Conservation (phyloP, 2,329 filamentous ascomycete genomes). For the Plectosphaerella cucumerina region DNA sequence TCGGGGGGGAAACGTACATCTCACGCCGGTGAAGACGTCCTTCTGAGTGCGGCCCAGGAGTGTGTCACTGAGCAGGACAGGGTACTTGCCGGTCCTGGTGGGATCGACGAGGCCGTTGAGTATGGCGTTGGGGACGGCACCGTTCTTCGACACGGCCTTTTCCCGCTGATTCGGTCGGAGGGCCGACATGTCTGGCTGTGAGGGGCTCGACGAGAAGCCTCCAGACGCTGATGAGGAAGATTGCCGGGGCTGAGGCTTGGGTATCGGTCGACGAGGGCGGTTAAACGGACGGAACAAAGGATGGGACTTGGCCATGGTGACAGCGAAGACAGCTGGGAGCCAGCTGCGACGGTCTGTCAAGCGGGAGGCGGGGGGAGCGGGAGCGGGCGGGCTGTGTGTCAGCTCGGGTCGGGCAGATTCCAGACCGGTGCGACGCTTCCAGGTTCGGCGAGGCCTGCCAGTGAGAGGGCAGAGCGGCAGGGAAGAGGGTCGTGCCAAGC, state of each 20-base stretch:
- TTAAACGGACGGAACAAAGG: not conserved
- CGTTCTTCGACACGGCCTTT: conserved; percentile 9
- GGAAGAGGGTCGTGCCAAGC: too few relatives aligned
- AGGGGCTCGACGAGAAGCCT: not conserved
- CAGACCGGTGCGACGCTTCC: too few relatives aligned
- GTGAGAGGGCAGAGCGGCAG: too few relatives aligned
- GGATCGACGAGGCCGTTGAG: conserved; percentile 47
- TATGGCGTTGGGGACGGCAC: not conserved
- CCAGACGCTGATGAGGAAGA: too few relatives aligned
- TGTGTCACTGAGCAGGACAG: conserved; percentile 59
- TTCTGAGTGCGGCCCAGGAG: conserved; percentile 52
- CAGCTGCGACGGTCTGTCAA: too few relatives aligned
- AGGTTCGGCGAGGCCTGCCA: too few relatives aligned
- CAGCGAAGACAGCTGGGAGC: too few relatives aligned
- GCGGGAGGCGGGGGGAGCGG: too few relatives aligned
- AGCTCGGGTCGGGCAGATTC: too few relatives aligned
- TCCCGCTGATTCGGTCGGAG: conserved; percentile 14
- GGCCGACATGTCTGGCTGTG: conserved; percentile 9
- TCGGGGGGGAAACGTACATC: conserved; percentile 40
- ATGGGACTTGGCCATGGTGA: not conserved
- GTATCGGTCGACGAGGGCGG: not conserved
- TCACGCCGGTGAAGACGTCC: conserved; percentile 56
- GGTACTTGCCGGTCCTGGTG: conserved; percentile 57
- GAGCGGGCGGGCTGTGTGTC: too few relatives aligned
- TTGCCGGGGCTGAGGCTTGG: not conserved